Evolutionary conservation across 768 basidiomycete species (phyloP), one percentile per base, ranked within the genome.

Genomic region (Tricholoma sp.): DNA sequence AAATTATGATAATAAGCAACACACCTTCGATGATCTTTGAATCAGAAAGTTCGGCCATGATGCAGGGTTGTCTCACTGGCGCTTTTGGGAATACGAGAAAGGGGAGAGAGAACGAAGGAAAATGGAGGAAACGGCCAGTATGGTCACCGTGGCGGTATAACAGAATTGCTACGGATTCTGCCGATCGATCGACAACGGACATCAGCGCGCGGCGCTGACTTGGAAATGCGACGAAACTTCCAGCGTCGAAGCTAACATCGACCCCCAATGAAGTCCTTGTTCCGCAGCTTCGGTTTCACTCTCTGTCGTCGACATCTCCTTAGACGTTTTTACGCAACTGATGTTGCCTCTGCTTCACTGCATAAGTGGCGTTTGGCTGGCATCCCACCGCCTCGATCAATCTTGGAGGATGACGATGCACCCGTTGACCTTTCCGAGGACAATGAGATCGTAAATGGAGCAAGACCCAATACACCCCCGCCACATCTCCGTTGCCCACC

Each of bases 11-110:
- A 34, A 49, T 24, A 8, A 51, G 50, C 8, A 29, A 57, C 63
- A 61, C 56, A 91, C 91, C 91, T 77, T 88, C 79, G 57, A 74
- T 73, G 66, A 95, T 94, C 61, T 78, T 77, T 47, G 83, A 76
- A 73, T 90, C 85, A 58, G 83, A 82, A 59, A 90, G 73, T 80
- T 94, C 89, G 61, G 91, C 92, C 91, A 90, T 90, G 61, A 56
- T 58, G 54, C 27, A 29, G 43, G 14, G 55, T 34, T 19, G 49
- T 32, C 46, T 47, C 50, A 52, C 45, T 45, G 51, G 43, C 6
- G 32, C 24, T 32, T 21, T 27, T 27, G 35, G 32, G 24, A 56
- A 54, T 29, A 51, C 27, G 14, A 16, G 50, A 53, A 59, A 37
- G 29, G n/a, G n/a, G 39, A 54, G 55, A 45, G 31, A 22, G 19